Percentiles rank a stretch among this genome's conserved stretches.
phyloP scores from a whole-genome alignment of 2,329 filamentous ascomycete genomes.

The Paracoccidioides lutzii region DNA sequence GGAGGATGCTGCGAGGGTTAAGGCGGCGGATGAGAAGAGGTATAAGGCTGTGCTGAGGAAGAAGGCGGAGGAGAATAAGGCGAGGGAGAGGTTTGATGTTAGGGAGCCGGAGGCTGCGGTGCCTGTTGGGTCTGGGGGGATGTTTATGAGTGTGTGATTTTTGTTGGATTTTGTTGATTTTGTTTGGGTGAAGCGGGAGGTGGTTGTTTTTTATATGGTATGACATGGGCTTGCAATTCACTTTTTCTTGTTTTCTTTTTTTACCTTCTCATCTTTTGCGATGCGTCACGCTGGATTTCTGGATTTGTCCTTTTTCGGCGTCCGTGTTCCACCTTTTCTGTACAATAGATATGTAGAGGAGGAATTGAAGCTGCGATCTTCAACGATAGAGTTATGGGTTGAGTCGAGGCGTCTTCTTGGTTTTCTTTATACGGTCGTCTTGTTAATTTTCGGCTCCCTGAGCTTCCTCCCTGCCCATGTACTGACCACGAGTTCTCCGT shows the following conservation, averaged over 20 bases:
- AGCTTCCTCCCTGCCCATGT: too few relatives aligned
- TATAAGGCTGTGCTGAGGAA: background rate
- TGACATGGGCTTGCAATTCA: background rate
- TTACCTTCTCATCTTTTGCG: background rate
- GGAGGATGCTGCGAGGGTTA: background rate
- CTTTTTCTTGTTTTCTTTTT: background rate
- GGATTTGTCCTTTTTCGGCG: too few relatives aligned
- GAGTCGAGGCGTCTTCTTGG: too few relatives aligned
- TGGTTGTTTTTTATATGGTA: background rate
- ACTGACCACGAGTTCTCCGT: too few relatives aligned
- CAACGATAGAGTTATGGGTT: too few relatives aligned
- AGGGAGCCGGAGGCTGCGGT: background rate
- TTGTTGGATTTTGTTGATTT: background rate
- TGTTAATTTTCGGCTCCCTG: too few relatives aligned
- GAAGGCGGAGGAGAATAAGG: background rate
- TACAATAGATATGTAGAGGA: background rate
- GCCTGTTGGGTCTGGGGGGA: background rate
- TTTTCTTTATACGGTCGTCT: too few relatives aligned
- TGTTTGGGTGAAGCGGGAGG: too few relatives aligned
- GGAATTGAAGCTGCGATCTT: background rate
- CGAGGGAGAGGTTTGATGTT: background rate
- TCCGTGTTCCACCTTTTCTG: background rate
- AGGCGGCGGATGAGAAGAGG: background rate
- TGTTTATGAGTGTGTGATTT: background rate
- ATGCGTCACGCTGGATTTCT: background rate